Base-by-base conservation (phyloP, 345 rosid genomes). In the Trapa incisa region DNA sequence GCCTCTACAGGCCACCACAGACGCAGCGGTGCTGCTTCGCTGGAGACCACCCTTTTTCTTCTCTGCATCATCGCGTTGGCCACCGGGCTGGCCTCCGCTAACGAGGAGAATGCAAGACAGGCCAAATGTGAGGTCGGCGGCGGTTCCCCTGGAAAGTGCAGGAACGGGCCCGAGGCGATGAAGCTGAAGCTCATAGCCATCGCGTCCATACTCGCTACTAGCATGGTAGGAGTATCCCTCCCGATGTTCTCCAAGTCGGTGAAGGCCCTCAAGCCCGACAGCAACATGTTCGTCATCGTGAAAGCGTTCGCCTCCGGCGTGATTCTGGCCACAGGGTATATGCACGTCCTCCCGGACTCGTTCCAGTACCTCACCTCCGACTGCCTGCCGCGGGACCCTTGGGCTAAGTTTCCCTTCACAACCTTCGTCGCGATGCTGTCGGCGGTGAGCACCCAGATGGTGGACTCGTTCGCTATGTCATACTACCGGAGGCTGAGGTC, bases 261-360 rank as follows among this genome's bases (percentile, higher is more conserved):
- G 4, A 73, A 73, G 11, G 61, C 74, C 4, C 47, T 87, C n/a
- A 71, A 79, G 22, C 84, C 93, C 14, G 85, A 87, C 47, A 82
- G 75, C 36, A 75, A 85, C 61, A 17, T 80, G 17, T 87, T 85
- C 83, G 82, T 85, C 78, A 75, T 78, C 72, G 76, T 89, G 33
- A 85, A 83, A 69, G 87, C 89, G 3, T 85, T 84, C 56, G 89
- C 91, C 1, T 85, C 93, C 0, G 93, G 91, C 6, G 89, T 84
- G 22, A 89, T 85, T 39, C 72, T 87, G 5, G 80, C 86, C 29
- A 85, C 93, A 0, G 85, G 91, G 7, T 85, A 84, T 71, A 53
- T 89, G 47, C 93, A 87, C 78, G 77, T 84, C 14, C 81, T 89
- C 5, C 88, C 94, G 0, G 84, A 86, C 2, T 84, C 93, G 1